Evolutionary conservation across 129 eudicot species (phyloP).

Genomic region (Deinandra increscens): DNA sequence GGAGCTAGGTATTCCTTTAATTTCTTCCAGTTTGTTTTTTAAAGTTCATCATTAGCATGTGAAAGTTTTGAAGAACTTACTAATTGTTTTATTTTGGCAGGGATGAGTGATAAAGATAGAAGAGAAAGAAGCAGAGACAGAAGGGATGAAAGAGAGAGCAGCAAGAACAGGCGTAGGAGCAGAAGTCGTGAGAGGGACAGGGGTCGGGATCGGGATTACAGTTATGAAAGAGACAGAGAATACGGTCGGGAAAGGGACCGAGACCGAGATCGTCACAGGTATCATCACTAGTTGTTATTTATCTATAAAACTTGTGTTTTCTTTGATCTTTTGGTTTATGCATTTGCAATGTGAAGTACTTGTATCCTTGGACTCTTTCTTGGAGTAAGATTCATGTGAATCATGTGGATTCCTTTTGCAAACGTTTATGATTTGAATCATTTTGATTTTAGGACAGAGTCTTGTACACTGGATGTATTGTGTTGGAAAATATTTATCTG

Average conservation of each 20-base stretch:
- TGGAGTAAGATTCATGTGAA: too few relatives aligned
- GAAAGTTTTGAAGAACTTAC: background rate
- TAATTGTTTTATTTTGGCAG: constrained; percentile 26
- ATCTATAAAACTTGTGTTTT: constrained; percentile 19
- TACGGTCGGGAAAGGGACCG: constrained; percentile 61
- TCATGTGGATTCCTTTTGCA: constrained; percentile 4
- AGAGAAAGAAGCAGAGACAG: constrained; percentile 69
- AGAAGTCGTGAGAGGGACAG: constrained; percentile 68
- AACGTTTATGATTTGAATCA: constrained; percentile 11
- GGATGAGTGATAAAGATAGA: constrained; percentile 60
- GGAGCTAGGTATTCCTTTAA: constrained; percentile 64
- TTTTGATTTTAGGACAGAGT: background rate
- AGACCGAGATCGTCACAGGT: constrained; percentile 33
- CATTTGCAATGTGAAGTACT: constrained; percentile 23
- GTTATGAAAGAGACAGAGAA: constrained; percentile 52
- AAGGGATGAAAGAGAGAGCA: constrained; percentile 47
- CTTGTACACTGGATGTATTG: background rate
- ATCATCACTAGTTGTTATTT: constrained; percentile 42
- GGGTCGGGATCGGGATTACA: constrained; percentile 52
- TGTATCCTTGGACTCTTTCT: constrained; percentile 15
- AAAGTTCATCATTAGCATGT: background rate
- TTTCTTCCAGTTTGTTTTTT: background rate
- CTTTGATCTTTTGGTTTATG: background rate
- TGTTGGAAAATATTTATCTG: background rate
- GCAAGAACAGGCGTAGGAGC: constrained; percentile 48